Percentiles rank a stretch among this genome's conserved stretches.
Evolutionary conservation across 2,329 filamentous ascomycete genomes (phyloP).

Genomic region (Stromatinia cepivora): DNA sequence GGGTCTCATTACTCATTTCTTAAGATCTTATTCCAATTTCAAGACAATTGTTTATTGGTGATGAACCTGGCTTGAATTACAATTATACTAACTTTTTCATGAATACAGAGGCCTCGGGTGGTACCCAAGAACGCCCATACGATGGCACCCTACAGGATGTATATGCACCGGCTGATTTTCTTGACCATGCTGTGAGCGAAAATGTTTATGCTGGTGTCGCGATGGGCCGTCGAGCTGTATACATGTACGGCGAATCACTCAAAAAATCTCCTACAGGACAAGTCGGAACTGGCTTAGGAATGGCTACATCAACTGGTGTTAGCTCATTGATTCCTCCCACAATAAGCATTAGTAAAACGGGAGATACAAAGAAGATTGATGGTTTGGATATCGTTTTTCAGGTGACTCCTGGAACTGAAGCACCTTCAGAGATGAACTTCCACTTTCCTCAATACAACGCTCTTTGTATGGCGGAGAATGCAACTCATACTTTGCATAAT

Average conservation of each 20-base stretch:
- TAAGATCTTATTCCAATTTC: background rate
- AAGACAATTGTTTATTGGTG: background rate
- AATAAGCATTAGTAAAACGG: constrained; percentile 40
- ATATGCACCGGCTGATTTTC: constrained; percentile 42
- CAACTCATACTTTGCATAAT: constrained; percentile 47
- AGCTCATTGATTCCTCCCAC: constrained; percentile 43
- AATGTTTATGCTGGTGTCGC: constrained; percentile 45
- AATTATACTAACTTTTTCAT: background rate
- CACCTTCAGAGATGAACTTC: constrained; percentile 47
- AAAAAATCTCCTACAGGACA: constrained; percentile 39
- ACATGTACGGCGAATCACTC: constrained; percentile 46
- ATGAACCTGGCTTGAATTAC: background rate
- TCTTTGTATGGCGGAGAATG: constrained; percentile 44
- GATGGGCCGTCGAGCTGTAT: constrained; percentile 44
- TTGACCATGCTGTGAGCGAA: constrained; percentile 44
- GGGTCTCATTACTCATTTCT: background rate
- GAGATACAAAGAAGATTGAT: constrained; percentile 39
- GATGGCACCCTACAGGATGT: background rate
- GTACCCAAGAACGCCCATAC: background rate
- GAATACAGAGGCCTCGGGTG: background rate
- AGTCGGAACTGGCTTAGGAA: constrained; percentile 45
- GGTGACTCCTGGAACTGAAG: constrained; percentile 46
- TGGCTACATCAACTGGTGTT: constrained; percentile 37
- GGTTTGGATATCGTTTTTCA: constrained; percentile 46
- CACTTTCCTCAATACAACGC: constrained; percentile 44